Evolutionary conservation across 108 stramenopile species (phyloP), one percentile per base, ranked within the genome.

Genomic region (Poteriospumella lacustris): DNA sequence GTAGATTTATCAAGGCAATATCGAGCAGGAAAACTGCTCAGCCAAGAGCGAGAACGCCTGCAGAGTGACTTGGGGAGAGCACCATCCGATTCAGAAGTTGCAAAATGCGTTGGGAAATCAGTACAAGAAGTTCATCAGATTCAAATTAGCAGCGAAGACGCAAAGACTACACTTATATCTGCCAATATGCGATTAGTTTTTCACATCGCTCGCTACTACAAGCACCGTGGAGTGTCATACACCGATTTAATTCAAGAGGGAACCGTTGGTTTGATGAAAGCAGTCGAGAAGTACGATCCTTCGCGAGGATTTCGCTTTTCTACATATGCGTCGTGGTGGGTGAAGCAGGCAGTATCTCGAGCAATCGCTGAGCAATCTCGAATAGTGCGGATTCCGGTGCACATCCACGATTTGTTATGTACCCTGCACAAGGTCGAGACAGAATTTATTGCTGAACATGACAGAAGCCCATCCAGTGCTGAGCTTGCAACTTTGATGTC

Each of bases 251-350:
- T 92, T 31, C 95, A 96, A 86, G 95, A 97, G 80, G 97, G 97
- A 41, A 92, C 93, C 24, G 58, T 95, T 38, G 97, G 97, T 15
- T 81, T 96, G 28, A 90, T 93, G 31, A 83, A 91, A 44, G 96
- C 97, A 0, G 92, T 91, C 29, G 97, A 96, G 78, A 94, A 94
- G 83, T 97, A 94, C 80, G 94, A 97, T 80, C 95, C 95, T 3
- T 91, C 91, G 75, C 76, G 86, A 15, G 95, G 95, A 40, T 95
- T 95, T 78, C 90, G 91, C 34, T 95, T 97, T 82, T 92, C 90
- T 59, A 96, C 97, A n/a, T 97, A 97, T 78, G 94, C 95, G 36
- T 91, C 93, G 24, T 97, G 93, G 93, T 97, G 97, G 97, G 94
- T 97, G 77, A 92, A 92, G 81, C 95, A 96, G 85, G 83, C 90